A percentile compares a stretch with the other conserved stretches of the same genome.
phyloP scores from a whole-genome alignment of 805 yeast species.

The Metschnikowia bowlesiae region DNA sequence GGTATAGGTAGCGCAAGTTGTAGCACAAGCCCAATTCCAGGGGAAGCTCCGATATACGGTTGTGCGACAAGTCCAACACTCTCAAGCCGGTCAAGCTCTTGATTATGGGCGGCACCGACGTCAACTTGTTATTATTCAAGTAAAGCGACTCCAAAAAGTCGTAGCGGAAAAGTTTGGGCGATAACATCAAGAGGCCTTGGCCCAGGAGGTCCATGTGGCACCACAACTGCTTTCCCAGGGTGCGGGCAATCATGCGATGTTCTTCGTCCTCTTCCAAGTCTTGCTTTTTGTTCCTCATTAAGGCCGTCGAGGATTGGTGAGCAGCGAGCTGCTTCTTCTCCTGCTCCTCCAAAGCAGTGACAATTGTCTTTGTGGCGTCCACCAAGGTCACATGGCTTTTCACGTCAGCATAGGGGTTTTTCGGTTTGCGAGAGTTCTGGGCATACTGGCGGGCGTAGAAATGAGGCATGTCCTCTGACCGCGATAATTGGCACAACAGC shows the following conservation, averaged over 20 bases:
- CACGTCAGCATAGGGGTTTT: slow-evolving; percentile 34
- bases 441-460: slow-evolving; percentile 84
- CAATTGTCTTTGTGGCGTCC: slow-evolving; percentile 39
- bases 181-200: slow-evolving; percentile 68
- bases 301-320: slow-evolving; percentile 20
- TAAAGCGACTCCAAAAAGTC: slow-evolving; percentile 81
- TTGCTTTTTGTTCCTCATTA: slow-evolving; percentile 41
- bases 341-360: slow-evolving; percentile 34
- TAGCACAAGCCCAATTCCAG: slow-evolving; percentile 78
- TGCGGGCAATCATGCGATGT: slow-evolving; percentile 55
- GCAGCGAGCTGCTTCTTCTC: slow-evolving; percentile 39
- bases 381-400: slow-evolving; percentile 34
- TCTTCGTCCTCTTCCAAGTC: slow-evolving; percentile 60
- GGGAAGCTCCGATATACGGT: slow-evolving; percentile 69
- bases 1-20: slow-evolving; percentile 73
- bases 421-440: slow-evolving; percentile 49
- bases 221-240: slow-evolving; percentile 82
- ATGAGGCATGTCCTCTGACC: slow-evolving; percentile 64
- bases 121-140: slow-evolving; percentile 79
- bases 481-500: slow-evolving; percentile 66
- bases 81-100: slow-evolving; percentile 66
- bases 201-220: slow-evolving; percentile 90
- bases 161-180: slow-evolving; percentile 75
- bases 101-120: slow-evolving; percentile 61
- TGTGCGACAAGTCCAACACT: slow-evolving; percentile 81